Evolutionary conservation across 805 yeast genomes (phyloP).

Genomic region (Starmera caribaea): DNA sequence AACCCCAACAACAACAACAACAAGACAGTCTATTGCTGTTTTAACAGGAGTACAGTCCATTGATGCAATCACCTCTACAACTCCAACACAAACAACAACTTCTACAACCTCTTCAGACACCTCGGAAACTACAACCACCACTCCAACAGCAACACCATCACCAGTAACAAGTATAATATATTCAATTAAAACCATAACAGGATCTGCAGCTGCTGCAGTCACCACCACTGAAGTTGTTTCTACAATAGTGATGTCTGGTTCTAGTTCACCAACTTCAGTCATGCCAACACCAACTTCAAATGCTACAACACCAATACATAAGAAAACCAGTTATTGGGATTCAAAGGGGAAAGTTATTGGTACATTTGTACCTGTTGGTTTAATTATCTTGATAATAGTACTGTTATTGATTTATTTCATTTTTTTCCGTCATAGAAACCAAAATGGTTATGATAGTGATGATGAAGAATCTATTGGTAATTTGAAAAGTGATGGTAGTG

Average conservation of each 20-base stretch:
- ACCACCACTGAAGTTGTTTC: constrained; percentile 18
- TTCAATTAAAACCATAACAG: constrained; percentile 26
- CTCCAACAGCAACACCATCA: constrained; percentile 5
- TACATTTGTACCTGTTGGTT: constrained; percentile 65
- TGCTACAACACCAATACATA: constrained; percentile 5
- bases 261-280: constrained; percentile 11
- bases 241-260: constrained; percentile 7
- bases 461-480: constrained; percentile 7
- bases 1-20: neutral
- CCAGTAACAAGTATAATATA: constrained; percentile 24
- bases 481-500: constrained; percentile 5
- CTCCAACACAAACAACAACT: constrained; percentile 4
- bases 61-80: constrained; percentile 11
- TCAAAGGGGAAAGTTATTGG: constrained; percentile 73
- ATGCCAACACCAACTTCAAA: constrained; percentile 9
- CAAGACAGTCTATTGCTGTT: neutral
- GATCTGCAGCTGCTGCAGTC: constrained; percentile 18
- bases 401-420: constrained; percentile 34
- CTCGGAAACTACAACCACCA: constrained; percentile 5
- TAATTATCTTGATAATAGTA: constrained; percentile 41
- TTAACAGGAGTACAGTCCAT: constrained; percentile 4
- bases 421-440: constrained; percentile 20
- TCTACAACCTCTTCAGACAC: constrained; percentile 1
- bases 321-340: constrained; percentile 40
- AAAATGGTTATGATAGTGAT: constrained; percentile 8